Conservation (phyloP, 148 eudicot genomes). For the Silene conica region DNA sequence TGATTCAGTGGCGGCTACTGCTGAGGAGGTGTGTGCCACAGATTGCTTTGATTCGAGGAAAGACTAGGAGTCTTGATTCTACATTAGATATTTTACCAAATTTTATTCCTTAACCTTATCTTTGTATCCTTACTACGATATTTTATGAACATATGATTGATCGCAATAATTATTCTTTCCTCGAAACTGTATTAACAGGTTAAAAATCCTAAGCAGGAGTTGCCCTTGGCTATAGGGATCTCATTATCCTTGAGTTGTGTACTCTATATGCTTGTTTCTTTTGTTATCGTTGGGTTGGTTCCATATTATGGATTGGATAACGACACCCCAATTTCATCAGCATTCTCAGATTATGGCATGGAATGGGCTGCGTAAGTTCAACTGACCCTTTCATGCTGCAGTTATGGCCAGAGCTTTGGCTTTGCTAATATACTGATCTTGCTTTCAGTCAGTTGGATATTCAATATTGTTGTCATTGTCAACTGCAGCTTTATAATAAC, state of each 20-base stretch:
- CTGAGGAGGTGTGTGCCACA: slow-evolving; percentile 46
- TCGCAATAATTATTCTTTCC: not conserved
- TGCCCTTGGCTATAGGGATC: slow-evolving; percentile 61
- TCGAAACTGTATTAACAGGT: slow-evolving; percentile 33
- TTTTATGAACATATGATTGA: not conserved
- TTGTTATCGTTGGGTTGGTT: slow-evolving; percentile 61
- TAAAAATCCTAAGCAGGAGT: slow-evolving; percentile 60
- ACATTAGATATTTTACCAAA: not conserved
- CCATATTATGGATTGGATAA: slow-evolving; percentile 56
- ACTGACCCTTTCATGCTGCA: not conserved
- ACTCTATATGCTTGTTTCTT: slow-evolving; percentile 64
- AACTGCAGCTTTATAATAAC: slow-evolving; percentile 49
- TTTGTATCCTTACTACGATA: not conserved
- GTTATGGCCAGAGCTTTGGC: not conserved
- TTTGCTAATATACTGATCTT: slow-evolving; percentile 9
- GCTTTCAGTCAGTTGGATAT: not conserved
- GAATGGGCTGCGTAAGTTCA: slow-evolving; percentile 69
- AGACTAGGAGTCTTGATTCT: not conserved
- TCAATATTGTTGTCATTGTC: slow-evolving; percentile 7
- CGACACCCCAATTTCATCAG: slow-evolving; percentile 74
- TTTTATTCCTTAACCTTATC: not conserved
- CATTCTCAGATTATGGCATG: slow-evolving; percentile 57
- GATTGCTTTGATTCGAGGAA: slow-evolving; percentile 1
- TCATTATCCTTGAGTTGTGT: slow-evolving; percentile 54
- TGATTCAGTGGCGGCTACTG: slow-evolving; percentile 66